Evolutionary conservation across 2,329 filamentous ascomycete species (phyloP), one percentile per base, ranked within the genome.

Genomic region (Aspergillus fumigatiaffinis): DNA sequence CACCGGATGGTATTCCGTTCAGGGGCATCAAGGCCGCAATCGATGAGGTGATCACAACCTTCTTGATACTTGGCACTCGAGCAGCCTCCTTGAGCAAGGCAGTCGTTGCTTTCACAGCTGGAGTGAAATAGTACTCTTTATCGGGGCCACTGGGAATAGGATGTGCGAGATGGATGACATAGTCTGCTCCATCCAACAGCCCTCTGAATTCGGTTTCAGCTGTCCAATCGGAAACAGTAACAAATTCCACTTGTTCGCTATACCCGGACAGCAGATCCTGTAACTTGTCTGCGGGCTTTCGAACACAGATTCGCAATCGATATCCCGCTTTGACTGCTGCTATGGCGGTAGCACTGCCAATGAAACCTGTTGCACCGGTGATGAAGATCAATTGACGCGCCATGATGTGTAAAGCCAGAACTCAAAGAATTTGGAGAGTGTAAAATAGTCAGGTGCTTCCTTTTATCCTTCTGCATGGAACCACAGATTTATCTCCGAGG

Each of bases 281-380:
- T 4, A 68, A 29, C 10, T 58, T 55, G 17, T 66, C 38, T 1
- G 56, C 60, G 14, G 57, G 54, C 26, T 55, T 58, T 9, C 66
- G 67, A 29, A 64, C 29, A 48, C 54, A 56, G n/a, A 69, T 29
- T 26, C 66, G 63, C 5, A 69, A 48, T 47, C 51, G 57, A 46
- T 68, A 68, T n/a, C 63, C 65, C 0, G 56, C 29, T 44, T 64
- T 63, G 3, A 69, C 51, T 10, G 65, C 62, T 32, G 56, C 58
- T 5, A 64, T 3, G 3, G 63, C 64, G 4, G 60, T 61, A 26
- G 58, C 58, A 4, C 63, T 66, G 4, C 68, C 68, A 47, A 70
- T 62, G 29, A 68, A 69, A 9, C 67, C 68, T 1, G 62, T 60
- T 9, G 62, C 63, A 2, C 68, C 66, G 6, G 68, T 70, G 14